Evolutionary conservation across 1,284 basidiomycete genomes (phyloP).

Genomic region (Apiotrichum brassicae): DNA sequence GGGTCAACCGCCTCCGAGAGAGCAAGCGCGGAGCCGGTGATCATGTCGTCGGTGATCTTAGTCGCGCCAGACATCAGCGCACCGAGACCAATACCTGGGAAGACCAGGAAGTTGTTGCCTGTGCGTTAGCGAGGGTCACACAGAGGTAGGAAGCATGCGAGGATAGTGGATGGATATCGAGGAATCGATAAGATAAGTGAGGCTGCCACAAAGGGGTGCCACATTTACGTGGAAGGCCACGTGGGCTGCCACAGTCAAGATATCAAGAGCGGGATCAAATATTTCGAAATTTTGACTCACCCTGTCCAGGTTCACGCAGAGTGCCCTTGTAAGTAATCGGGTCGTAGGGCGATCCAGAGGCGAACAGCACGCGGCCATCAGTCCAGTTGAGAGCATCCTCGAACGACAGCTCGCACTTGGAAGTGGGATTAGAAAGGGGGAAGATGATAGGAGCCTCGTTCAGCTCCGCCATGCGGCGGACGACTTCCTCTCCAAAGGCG

Average conservation of each 20-base stretch:
- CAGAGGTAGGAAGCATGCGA: too few relatives aligned
- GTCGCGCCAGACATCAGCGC: conserved; percentile 56
- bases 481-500: conserved; percentile 70
- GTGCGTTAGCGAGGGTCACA: too few relatives aligned
- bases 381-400: conserved; percentile 71
- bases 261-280: too few relatives aligned
- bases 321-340: conserved; percentile 58
- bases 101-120: conserved; percentile 41
- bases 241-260: too few relatives aligned
- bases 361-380: conserved; percentile 63
- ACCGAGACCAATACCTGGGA: conserved; percentile 68
- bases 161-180: too few relatives aligned
- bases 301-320: conserved; percentile 74
- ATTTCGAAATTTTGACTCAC: conserved; percentile 37
- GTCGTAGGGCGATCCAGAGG: conserved; percentile 80
- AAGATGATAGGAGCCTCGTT: conserved; percentile 81
- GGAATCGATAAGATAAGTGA: too few relatives aligned
- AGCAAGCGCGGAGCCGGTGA: conserved; percentile 57
- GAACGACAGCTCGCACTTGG: conserved; percentile 67
- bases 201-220: not conserved
- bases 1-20: conserved; percentile 67
- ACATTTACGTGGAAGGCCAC: too few relatives aligned
- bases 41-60: conserved; percentile 45
- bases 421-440: conserved; percentile 89
- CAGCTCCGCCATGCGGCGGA: conserved; percentile 73